Evolutionary conservation across 1,139 yeast species (phyloP), one percentile per base, ranked within the genome.

Genomic region (Yamadazyma conglobata): DNA sequence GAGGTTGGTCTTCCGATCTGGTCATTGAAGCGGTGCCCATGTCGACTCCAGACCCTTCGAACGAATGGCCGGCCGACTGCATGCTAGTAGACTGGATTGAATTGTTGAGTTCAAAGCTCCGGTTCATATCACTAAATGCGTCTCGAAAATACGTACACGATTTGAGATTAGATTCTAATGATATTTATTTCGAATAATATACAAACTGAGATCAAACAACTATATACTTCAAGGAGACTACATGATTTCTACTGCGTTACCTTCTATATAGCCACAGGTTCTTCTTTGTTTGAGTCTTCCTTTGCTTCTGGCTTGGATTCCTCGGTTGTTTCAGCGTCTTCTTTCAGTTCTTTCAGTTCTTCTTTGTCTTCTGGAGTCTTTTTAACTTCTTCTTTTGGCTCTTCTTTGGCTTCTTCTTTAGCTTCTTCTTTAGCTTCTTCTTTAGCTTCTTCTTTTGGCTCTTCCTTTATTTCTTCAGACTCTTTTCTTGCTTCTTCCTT

Each of bases 1-100:
- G 55, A 20, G 40, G 46, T 34, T 13, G 41, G 24, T 25, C 23
- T 5, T 27, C 24, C n/a, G n/a, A n/a, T n/a, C n/a, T n/a, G n/a
- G n/a, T n/a, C n/a, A n/a, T n/a, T n/a, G n/a, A n/a, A n/a, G n/a
- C n/a, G n/a, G n/a, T n/a, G n/a, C n/a, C n/a, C n/a, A n/a, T n/a
- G n/a, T n/a, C n/a, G n/a, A n/a, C n/a, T n/a, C n/a, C n/a, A n/a
- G n/a, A n/a, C n/a, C n/a, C n/a, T n/a, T n/a, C n/a, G n/a, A n/a
- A n/a, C n/a, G n/a, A n/a, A n/a, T n/a, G n/a, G n/a, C n/a, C n/a
- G n/a, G n/a, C n/a, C n/a, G n/a, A n/a, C n/a, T n/a, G n/a, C n/a
- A n/a, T n/a, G n/a, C n/a, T n/a, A n/a, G n/a, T n/a, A n/a, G n/a
- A n/a, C n/a, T n/a, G n/a, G n/a, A n/a, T n/a, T n/a, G n/a, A n/a